A percentile compares a stretch with the other conserved stretches of the same genome.
Conservation (phyloP, 2,329 filamentous ascomycete genomes). For the Neonectria faginata region DNA sequence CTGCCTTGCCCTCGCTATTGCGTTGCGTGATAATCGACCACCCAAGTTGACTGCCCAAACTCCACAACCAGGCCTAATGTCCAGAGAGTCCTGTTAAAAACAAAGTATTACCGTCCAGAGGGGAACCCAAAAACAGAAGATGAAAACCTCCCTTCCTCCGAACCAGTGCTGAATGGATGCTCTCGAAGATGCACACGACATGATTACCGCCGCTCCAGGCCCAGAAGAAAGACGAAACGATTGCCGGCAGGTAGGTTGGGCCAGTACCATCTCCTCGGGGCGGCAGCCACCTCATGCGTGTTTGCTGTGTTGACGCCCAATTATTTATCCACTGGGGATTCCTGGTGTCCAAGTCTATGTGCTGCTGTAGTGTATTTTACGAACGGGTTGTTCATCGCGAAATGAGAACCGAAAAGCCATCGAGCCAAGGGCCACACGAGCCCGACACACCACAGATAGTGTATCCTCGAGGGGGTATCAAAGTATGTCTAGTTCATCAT, state of each 20-base stretch:
- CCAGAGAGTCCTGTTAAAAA: slow-evolving; percentile 1
- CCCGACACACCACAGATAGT: slow-evolving; percentile 89
- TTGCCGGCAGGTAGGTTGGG: slow-evolving; percentile 14
- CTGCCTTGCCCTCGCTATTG: slow-evolving; percentile 6
- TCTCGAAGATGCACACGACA: slow-evolving; percentile 28
- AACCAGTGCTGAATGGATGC: slow-evolving; percentile 10
- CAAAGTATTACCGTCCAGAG: slow-evolving; percentile 13
- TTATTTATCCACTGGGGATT: slow-evolving; percentile 30
- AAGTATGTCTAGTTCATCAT: slow-evolving; percentile 72
- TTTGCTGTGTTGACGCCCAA: slow-evolving; percentile 24
- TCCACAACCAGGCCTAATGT: slow-evolving; percentile 32
- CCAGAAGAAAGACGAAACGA: slow-evolving; percentile 25
- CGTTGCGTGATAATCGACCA: slow-evolving; percentile 27
- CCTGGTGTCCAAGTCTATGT: slow-evolving; percentile 21
- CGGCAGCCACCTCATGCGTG: slow-evolving; percentile 5
- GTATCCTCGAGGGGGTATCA: slow-evolving; percentile 91
- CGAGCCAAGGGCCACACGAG: slow-evolving; percentile 82
- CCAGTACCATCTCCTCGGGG: background rate
- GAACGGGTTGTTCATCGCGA: slow-evolving; percentile 46
- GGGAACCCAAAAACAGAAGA: background rate
- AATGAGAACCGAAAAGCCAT: slow-evolving; percentile 85
- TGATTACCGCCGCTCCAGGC: slow-evolving; percentile 23
- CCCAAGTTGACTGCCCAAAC: slow-evolving; percentile 32
- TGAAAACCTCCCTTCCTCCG: background rate
- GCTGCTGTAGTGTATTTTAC: slow-evolving; percentile 29